phyloP scores from a whole-genome alignment of 2,329 filamentous ascomycete species.

The Cryphonectria parasitica region DNA sequence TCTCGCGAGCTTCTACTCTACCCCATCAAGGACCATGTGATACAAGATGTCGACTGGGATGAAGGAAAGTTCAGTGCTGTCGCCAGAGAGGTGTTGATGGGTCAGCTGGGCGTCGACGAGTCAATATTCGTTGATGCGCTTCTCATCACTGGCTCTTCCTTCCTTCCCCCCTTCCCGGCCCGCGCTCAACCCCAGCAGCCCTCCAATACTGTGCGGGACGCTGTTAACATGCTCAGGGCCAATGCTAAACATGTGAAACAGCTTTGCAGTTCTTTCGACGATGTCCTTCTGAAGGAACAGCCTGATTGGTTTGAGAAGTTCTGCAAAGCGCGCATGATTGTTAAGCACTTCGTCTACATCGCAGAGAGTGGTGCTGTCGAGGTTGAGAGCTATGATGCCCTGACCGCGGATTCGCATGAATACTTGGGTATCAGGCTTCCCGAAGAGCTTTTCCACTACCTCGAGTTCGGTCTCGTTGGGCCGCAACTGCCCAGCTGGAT shows the following conservation, averaged over 20 bases:
- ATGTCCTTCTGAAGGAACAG: slow-evolving; percentile 73
- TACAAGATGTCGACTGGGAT: slow-evolving; percentile 69
- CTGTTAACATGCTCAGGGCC: slow-evolving; percentile 76
- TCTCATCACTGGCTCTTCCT: slow-evolving; percentile 80
- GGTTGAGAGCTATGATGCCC: slow-evolving; percentile 71
- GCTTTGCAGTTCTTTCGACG: slow-evolving; percentile 77
- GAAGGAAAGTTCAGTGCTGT: slow-evolving; percentile 63
- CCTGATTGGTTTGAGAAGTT: slow-evolving; percentile 84
- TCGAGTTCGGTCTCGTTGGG: slow-evolving; percentile 81
- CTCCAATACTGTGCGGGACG: slow-evolving; percentile 68
- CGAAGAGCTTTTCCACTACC: slow-evolving; percentile 87
- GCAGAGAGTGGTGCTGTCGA: slow-evolving; percentile 75
- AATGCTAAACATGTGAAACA: slow-evolving; percentile 70
- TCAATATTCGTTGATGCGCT: slow-evolving; percentile 82
- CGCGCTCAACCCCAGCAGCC: slow-evolving; percentile 58
- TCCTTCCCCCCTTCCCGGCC: slow-evolving; percentile 75
- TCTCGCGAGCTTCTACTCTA: slow-evolving; percentile 86
- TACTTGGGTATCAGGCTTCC: slow-evolving; percentile 90
- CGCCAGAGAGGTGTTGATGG: slow-evolving; percentile 71
- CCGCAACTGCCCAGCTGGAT: slow-evolving; percentile 81
- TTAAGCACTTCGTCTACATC: slow-evolving; percentile 87
- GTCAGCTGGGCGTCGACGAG: slow-evolving; percentile 66
- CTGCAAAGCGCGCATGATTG: slow-evolving; percentile 79
- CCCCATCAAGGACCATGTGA: slow-evolving; percentile 77
- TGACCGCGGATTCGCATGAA: slow-evolving; percentile 83